Evolutionary conservation across 2,329 filamentous ascomycete species (phyloP), one percentile per base, ranked within the genome.

Genomic region (Nothophaeocryptopus gaeumannii): DNA sequence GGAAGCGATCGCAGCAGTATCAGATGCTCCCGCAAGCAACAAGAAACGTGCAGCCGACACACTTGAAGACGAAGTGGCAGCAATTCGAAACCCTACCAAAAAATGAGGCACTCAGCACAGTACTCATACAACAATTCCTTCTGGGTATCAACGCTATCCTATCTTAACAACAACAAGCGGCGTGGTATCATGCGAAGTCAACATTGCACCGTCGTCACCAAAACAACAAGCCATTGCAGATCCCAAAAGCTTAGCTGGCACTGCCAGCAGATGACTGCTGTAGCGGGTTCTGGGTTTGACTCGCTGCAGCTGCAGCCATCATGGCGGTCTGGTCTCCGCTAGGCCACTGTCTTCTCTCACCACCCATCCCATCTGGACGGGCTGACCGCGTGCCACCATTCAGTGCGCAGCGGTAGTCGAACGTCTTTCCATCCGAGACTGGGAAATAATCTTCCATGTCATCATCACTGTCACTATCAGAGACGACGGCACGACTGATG

Each of bases 381-480:
- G 20, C 20, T 3, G 20, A 26, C 41, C 54, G 50, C 12, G 54
- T 45, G 8, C 58, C 52, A 70, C 81, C 81, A 62, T 80, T 76
- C 50, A 78, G 67, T 47, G 77, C 75, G 56, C 78, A 76, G 47
- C 75, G 81, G 62, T 85, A 87, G 65, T 96, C 89, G 50, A 91
- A 78, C 47, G 85, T 80, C 73, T 90, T 67, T 14, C 49, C 48
- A 31, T 63, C 61, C 37, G 57, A 52, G 7, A 65, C 56, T 29
- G 59, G 56, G 45, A 59, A 59, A 47, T 60, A 67, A 30, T 61
- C 58, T 26, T 58, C 90, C 53, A 84, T 76, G 16, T 85, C 78
- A 47, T 84, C 81, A 45, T 91, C 89, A 55, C 86, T 85, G 54
- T 90, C 88, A 72, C 89, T 95, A 71, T 90, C 95, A 80, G 87